These are phyloP conservation scores for Lactarius sp. DNA, from an alignment of 768 basidiomycete species.

Conservation along the genomic window DNA sequence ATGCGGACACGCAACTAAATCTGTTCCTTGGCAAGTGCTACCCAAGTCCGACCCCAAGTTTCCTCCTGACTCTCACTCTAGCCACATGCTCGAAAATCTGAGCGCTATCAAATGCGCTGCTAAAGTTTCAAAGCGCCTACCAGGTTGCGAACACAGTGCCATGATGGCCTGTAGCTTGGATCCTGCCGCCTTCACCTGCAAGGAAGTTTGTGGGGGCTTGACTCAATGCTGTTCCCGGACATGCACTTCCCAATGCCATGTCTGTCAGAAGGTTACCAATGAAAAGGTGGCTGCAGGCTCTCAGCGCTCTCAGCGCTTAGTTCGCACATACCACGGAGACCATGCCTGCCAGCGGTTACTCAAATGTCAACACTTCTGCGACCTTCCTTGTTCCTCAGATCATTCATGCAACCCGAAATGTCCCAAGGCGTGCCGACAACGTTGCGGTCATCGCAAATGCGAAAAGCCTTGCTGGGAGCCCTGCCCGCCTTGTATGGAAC, in stretches of 20 bases:
- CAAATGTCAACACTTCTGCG: conserved; percentile 34
- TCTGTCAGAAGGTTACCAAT: conserved; percentile 30
- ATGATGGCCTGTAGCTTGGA: conserved; percentile 25
- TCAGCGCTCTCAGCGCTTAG: not conserved
- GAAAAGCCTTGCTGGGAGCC: conserved; percentile 31
- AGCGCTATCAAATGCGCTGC: conserved; percentile 27
- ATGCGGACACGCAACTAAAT: conserved; percentile 28
- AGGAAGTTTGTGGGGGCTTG: conserved; percentile 27
- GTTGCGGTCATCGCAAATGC: conserved; percentile 32
- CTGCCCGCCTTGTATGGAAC: conserved; percentile 35
- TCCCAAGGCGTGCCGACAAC: conserved; percentile 28
- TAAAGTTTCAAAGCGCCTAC: conserved; percentile 29
- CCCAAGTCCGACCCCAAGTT: not conserved
- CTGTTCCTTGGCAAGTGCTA: conserved; percentile 31
- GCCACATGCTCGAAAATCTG: conserved; percentile 29
- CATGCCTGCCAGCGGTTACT: conserved; percentile 33
- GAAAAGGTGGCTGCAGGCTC: not conserved
- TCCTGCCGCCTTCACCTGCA: conserved; percentile 26
- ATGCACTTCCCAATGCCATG: conserved; percentile 32
- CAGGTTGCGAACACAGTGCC: conserved; percentile 32
- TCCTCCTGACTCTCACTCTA: conserved; percentile 12
- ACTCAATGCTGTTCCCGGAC: conserved; percentile 31
- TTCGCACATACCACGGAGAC: conserved; percentile 26
- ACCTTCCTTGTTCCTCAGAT: conserved; percentile 29
- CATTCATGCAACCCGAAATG: conserved; percentile 32